Evolutionary conservation across 2,329 filamentous ascomycete species (phyloP).

Genomic region (Scedosporium dehoogii): DNA sequence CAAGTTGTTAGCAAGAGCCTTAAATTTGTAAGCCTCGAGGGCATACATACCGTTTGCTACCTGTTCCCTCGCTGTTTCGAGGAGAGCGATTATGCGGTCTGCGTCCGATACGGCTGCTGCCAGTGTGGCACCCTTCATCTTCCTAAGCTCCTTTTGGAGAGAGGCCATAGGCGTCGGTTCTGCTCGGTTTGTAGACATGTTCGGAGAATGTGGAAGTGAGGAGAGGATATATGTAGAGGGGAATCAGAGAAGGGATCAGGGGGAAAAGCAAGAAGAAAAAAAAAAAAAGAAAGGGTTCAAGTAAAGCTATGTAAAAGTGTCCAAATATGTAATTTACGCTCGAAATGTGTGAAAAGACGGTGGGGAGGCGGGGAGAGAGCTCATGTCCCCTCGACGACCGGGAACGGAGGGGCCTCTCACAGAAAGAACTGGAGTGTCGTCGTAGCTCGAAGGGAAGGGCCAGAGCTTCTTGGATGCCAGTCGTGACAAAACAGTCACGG

Average conservation of each 20-base stretch:
- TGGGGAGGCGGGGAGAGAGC: too few species aligned
- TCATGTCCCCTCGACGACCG: too few species aligned
- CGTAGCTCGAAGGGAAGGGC: too few species aligned
- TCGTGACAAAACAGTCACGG: too few species aligned
- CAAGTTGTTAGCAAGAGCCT: background rate
- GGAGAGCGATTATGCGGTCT: conserved; percentile 69
- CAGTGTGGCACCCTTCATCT: conserved; percentile 59
- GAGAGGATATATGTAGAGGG: background rate
- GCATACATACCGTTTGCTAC: conserved; percentile 55
- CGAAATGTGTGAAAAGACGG: background rate
- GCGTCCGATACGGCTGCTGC: conserved; percentile 67
- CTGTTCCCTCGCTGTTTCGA: conserved; percentile 62
- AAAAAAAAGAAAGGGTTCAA: background rate
- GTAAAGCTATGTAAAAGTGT: background rate
- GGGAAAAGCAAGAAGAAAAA: background rate
- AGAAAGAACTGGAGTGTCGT: too few species aligned
- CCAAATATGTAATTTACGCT: background rate
- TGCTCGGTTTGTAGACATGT: background rate
- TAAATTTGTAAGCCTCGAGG: conserved; percentile 1
- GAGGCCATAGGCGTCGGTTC: conserved; percentile 35
- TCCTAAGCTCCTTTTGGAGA: conserved; percentile 64
- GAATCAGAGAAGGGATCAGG: background rate
- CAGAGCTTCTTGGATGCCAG: too few species aligned
- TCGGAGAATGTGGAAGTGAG: background rate
- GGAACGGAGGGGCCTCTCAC: background rate